Base-by-base conservation (phyloP, 768 basidiomycete genomes). In the Trametes gibbosa region DNA sequence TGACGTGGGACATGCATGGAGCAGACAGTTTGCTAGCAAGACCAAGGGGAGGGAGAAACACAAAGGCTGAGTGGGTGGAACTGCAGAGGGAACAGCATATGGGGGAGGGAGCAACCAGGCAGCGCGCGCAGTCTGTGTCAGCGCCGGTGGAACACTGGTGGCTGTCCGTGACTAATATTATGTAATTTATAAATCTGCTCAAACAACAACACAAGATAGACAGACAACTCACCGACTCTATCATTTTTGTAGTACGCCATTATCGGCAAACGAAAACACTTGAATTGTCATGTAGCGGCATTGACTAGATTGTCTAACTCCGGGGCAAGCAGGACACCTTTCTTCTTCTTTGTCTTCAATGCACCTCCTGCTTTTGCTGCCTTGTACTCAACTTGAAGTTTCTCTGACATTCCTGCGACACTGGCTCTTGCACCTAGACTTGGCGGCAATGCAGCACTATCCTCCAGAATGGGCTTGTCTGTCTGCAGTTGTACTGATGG, bases 1-100 rank as follows among this genome's bases (percentile, higher is more conserved):
- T 58, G 17, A 66, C 39, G 7, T 51, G 32, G 3, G 64, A 65
- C 5, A 34, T 55, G 19, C 58, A 34, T 9, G 24, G 23, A 1
- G 24, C 17, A 6, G 21, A 9, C 7, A 6, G 13, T 16, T 14
- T 52, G 16, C 4, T 24, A 12, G 21, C 37, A 2, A 16, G 40
- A 19, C n/a, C 12, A 12, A 21, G 14, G 1, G 25, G 9, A 5
- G 35, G 6, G 10, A 53, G 43, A 14, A 48, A 5, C 3, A 12
- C 17, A 13, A 46, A 53, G 29, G 27, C 24, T 3, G 57, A 59
- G 37, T 37, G 48, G 17, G 40, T 9, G 2, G 69, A 69, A 32
- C 58, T 53, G 51, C 68, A 68, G 24, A 72, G 39, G 21, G 66
- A 65, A 43, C 69, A 72, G 65, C 71, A 72, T 19, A 68, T 29